phyloP scores from a whole-genome alignment of 441 rosid genomes.

The Dalechampia spathulata region DNA sequence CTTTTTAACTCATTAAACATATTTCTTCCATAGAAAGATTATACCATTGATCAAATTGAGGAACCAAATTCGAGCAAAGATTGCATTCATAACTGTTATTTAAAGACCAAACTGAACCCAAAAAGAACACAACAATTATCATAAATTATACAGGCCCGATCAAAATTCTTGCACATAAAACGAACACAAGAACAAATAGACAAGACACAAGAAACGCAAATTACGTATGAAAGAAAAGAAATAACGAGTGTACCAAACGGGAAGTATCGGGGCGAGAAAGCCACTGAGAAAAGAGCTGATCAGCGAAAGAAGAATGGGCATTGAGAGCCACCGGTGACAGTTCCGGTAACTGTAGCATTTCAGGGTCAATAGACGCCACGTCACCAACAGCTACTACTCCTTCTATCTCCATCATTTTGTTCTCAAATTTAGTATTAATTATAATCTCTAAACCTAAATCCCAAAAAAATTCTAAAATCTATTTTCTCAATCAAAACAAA shows the following conservation, averaged over 20 bases:
- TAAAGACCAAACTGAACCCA: too few species aligned
- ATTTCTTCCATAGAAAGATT: too few species aligned
- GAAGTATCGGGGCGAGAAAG: conserved; percentile 70
- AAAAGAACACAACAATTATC: too few species aligned
- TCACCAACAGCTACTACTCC: conserved; percentile 21
- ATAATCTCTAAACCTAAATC: neutral
- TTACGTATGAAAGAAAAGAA: neutral
- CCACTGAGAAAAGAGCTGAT: conserved; percentile 68
- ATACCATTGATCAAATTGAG: too few species aligned
- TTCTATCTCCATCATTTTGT: conserved; percentile 38
- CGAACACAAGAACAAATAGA: neutral
- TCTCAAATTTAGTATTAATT: neutral
- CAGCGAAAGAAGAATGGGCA: conserved; percentile 39
- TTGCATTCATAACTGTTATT: too few species aligned
- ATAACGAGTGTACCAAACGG: conserved; percentile 41
- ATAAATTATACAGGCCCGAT: too few species aligned
- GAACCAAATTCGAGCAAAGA: too few species aligned
- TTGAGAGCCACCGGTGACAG: conserved; percentile 50
- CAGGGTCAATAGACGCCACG: conserved; percentile 45
- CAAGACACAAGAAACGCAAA: too few species aligned
- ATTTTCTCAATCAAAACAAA: too few species aligned
- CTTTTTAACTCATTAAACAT: too few species aligned
- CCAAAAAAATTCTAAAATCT: neutral
- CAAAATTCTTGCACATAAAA: neutral
- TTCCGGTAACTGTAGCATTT: conserved; percentile 61